Percentiles rank a stretch among this genome's conserved stretches.
Evolutionary conservation across 805 yeast genomes (phyloP).

Genomic region (Yamadazyma insecticola): DNA sequence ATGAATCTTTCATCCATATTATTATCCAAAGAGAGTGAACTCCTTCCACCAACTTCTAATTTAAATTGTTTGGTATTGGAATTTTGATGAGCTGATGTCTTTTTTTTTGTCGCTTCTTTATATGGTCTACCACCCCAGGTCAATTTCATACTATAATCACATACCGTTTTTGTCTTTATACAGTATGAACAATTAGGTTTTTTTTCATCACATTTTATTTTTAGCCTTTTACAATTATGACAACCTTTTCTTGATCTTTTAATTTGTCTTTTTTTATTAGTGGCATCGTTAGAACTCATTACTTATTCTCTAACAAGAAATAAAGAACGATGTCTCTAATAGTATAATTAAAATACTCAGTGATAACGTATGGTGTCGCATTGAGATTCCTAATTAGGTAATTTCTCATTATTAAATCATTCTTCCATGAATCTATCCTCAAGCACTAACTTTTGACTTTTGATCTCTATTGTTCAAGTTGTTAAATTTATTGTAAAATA

Average conservation of each 20-base stretch:
- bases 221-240: constrained; percentile 54
- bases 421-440: too few species aligned
- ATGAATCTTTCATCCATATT: too few species aligned
- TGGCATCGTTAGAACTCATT: neutral
- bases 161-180: constrained; percentile 35
- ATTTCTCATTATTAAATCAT: too few species aligned
- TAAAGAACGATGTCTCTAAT: neutral
- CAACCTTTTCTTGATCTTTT: constrained; percentile 46
- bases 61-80: constrained; percentile 1
- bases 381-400: constrained; percentile 12
- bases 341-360: neutral
- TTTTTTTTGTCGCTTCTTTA: constrained; percentile 37
- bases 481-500: too few species aligned
- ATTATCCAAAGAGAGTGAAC: too few species aligned
- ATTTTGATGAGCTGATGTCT: constrained; percentile 5
- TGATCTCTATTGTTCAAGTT: too few species aligned
- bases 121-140: constrained; percentile 77
- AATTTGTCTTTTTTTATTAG: too few species aligned
- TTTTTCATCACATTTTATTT: constrained; percentile 65
- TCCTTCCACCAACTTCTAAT: too few species aligned
- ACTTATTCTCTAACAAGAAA: neutral
- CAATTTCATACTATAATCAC: constrained; percentile 62
- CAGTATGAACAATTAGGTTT: constrained; percentile 64
- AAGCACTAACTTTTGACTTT: too few species aligned
- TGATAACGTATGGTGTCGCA: constrained; percentile 3